Evolutionary conservation across 345 rosid species (phyloP).

Genomic region (Arabidopsis arenosa): DNA sequence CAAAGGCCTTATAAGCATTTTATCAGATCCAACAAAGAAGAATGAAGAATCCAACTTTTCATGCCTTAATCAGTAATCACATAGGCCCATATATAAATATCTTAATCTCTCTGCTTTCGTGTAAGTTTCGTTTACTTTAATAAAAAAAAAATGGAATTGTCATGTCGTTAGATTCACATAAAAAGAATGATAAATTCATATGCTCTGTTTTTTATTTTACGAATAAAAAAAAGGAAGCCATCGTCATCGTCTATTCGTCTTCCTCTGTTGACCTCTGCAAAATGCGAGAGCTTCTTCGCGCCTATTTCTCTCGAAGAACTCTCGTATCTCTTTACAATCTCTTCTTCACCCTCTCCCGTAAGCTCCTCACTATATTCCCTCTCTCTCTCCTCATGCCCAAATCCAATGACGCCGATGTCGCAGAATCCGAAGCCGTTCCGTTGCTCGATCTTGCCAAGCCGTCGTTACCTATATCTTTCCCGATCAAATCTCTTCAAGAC

Average conservation of each 20-base stretch:
- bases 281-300: constrained; percentile 45
- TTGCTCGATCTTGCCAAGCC: constrained; percentile 60
- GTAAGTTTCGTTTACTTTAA: constrained; percentile 6
- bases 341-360: constrained; percentile 37
- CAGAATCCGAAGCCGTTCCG: constrained; percentile 40
- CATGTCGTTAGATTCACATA: constrained; percentile 19
- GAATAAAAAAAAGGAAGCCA: not conserved
- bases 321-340: constrained; percentile 40
- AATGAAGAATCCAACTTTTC: not conserved
- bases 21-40: not conserved
- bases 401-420: constrained; percentile 38
- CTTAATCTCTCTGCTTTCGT: constrained; percentile 20
- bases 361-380: constrained; percentile 29
- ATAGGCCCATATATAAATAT: constrained; percentile 23
- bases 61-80: not conserved
- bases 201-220: not conserved
- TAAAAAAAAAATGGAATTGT: not conserved
- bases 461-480: constrained; percentile 72
- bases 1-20: not conserved
- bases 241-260: constrained; percentile 14
- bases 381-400: constrained; percentile 43
- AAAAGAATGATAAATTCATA: constrained; percentile 7
- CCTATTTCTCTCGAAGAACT: constrained; percentile 44
- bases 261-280: constrained; percentile 21
- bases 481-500: constrained; percentile 67